phyloP scores from a whole-genome alignment of 345 rosid genomes.

The Pelargonium nanum region DNA sequence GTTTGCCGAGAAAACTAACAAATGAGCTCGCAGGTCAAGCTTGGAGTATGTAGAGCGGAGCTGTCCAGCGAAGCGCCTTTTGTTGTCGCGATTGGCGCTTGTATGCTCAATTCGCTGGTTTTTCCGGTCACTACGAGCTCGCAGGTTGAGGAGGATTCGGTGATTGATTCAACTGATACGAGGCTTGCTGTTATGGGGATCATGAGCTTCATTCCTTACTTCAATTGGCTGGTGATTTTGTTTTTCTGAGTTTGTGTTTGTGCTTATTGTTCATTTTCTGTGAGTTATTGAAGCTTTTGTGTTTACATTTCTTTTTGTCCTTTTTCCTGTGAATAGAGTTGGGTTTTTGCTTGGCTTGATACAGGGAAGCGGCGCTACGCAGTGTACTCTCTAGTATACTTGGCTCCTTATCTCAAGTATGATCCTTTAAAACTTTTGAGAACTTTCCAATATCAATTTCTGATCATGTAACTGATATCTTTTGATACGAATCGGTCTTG shows the following conservation, averaged over 20 bases:
- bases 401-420: conserved; percentile 81
- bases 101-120: conserved; percentile 59
- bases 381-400: conserved; percentile 57
- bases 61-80: conserved; percentile 60
- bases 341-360: conserved; percentile 99
- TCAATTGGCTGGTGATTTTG: conserved; percentile 80
- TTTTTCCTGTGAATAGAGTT: conserved; percentile 44
- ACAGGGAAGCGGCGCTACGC: conserved; percentile 77
- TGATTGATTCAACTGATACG: conserved; percentile 50
- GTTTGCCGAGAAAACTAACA: neutral
- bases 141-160: conserved; percentile 36
- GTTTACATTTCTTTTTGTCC: neutral
- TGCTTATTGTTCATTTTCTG: neutral
- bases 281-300: neutral
- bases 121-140: conserved; percentile 32
- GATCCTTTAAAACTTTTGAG: neutral
- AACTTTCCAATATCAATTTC: neutral
- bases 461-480: neutral
- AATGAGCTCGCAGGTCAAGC: conserved; percentile 11
- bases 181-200: conserved; percentile 87
- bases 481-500: neutral
- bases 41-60: conserved; percentile 50
- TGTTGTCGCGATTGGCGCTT: conserved; percentile 62
- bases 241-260: neutral
- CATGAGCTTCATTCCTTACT: conserved; percentile 85